These are phyloP conservation scores for Podosphaera aphanis DNA, from an alignment of 2,329 filamentous ascomycete species.

Conservation along the genomic window DNA sequence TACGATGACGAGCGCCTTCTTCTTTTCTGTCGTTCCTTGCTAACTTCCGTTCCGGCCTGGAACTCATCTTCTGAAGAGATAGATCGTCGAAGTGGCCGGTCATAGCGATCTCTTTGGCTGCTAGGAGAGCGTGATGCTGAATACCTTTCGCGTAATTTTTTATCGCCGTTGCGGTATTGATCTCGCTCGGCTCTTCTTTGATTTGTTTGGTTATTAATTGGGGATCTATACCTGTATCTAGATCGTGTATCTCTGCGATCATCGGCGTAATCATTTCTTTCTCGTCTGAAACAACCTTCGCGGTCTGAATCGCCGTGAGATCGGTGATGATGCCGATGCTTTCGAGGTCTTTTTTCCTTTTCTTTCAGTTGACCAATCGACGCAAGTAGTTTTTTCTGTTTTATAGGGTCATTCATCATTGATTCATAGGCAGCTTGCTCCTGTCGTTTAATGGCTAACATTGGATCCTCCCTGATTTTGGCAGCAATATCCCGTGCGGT, in stretches of 20 bases:
- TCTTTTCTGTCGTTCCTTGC: neutral
- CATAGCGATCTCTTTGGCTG: constrained; percentile 5
- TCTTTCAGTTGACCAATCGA: constrained; percentile 33
- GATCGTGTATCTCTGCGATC: constrained; percentile 16
- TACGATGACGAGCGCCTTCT: constrained; percentile 13
- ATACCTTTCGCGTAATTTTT: constrained; percentile 6
- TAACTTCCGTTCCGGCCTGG: constrained; percentile 4
- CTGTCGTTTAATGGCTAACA: constrained; percentile 80
- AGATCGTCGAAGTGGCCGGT: constrained; percentile 7
- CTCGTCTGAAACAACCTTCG: constrained; percentile 22
- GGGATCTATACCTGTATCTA: constrained; percentile 21
- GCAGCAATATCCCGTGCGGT: constrained; percentile 54
- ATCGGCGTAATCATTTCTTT: constrained; percentile 20
- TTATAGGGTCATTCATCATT: constrained; percentile 56
- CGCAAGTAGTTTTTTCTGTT: constrained; percentile 41
- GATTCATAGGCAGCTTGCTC: constrained; percentile 62
- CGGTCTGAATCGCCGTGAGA: constrained; percentile 17
- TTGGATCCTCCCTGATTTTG: constrained; percentile 76
- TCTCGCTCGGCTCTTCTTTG: constrained; percentile 7
- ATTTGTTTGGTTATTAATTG: constrained; percentile 10
- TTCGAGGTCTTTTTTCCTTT: constrained; percentile 19
- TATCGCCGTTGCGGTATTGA: constrained; percentile 6
- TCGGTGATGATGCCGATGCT: constrained; percentile 20
- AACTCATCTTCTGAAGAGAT: constrained; percentile 13
- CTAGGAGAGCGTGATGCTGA: constrained; percentile 18